Evolutionary conservation across 768 basidiomycete genomes (phyloP).

Genomic region (Leccinum obscurum): DNA sequence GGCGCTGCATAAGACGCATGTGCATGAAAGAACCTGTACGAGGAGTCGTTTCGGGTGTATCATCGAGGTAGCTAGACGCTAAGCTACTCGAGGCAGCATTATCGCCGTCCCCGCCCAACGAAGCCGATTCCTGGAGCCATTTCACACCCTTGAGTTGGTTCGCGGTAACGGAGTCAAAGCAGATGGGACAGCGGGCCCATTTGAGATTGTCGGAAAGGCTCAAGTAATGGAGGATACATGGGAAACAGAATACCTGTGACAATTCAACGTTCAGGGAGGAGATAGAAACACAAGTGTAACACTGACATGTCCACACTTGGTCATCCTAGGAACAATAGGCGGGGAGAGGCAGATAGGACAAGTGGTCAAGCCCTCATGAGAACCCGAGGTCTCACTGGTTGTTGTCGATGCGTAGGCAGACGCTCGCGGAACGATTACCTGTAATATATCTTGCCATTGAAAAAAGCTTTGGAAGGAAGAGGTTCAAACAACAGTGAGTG

Average conservation of each 20-base stretch:
- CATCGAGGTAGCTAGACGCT: conserved; percentile 45
- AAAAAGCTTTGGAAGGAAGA: conserved; percentile 63
- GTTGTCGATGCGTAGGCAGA: conserved; percentile 71
- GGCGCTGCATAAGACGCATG: conserved; percentile 90
- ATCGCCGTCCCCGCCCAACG: conserved; percentile 32
- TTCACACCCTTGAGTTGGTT: conserved; percentile 91
- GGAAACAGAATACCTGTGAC: conserved; percentile 85
- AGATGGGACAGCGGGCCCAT: conserved; percentile 94
- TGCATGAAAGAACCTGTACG: conserved; percentile 60
- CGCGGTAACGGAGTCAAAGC: conserved; percentile 90
- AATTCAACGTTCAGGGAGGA: conserved; percentile 16
- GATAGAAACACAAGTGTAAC: not conserved
- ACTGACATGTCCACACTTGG: conserved; percentile 95
- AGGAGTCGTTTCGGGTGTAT: conserved; percentile 41
- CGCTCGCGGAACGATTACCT: conserved; percentile 87
- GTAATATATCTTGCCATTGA: conserved; percentile 94
- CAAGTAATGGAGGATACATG: conserved; percentile 91
- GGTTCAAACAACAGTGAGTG: conserved; percentile 1
- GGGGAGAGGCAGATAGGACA: conserved; percentile 97
- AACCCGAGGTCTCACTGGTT: conserved; percentile 40
- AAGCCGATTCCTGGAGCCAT: conserved; percentile 67
- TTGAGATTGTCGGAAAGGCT: conserved; percentile 78
- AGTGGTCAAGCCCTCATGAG: conserved; percentile 62
- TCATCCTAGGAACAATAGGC: conserved; percentile 89
- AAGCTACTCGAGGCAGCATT: conserved; percentile 35